Conservation (phyloP, 805 yeast genomes). For the Nakazawaea ishiwadae region DNA sequence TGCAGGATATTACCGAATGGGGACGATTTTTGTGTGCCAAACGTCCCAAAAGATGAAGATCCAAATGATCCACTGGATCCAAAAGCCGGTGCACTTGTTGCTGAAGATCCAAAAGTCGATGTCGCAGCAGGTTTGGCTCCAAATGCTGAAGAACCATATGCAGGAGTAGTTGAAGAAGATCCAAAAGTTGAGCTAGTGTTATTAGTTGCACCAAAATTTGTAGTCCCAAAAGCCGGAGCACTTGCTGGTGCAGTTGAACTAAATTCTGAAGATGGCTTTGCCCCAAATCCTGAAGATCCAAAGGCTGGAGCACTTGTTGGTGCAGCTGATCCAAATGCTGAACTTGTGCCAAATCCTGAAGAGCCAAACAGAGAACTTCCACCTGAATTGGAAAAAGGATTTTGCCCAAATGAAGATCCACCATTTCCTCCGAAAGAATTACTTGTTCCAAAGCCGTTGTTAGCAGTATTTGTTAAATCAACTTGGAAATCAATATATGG, state of each 20-base stretch:
- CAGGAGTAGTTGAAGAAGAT: constrained; percentile 18
- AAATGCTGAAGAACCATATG: constrained; percentile 16
- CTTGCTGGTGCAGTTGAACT: neutral
- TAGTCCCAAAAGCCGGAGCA: constrained; percentile 3
- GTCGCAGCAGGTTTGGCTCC: constrained; percentile 12
- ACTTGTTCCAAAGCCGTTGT: neutral
- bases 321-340: constrained; percentile 9
- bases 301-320: too few species aligned
- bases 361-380: constrained; percentile 12
- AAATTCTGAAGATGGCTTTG: too few species aligned
- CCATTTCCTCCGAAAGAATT: constrained; percentile 14
- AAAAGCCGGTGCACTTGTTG: constrained; percentile 13
- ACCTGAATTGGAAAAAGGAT: neutral
- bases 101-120: constrained; percentile 7
- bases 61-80: constrained; percentile 14
- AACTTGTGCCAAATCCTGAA: constrained; percentile 16
- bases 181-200: constrained; percentile 19
- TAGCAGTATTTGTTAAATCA: constrained; percentile 15
- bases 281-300: neutral
- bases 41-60: constrained; percentile 7
- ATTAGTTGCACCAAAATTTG: constrained; percentile 19
- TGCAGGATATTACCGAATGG: neutral
- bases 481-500: constrained; percentile 13
- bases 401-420: constrained; percentile 1
- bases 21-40: constrained; percentile 10